These are phyloP conservation scores for Suhomyces xylopsoci DNA, from an alignment of 805 yeast species.

Conservation along the genomic window DNA sequence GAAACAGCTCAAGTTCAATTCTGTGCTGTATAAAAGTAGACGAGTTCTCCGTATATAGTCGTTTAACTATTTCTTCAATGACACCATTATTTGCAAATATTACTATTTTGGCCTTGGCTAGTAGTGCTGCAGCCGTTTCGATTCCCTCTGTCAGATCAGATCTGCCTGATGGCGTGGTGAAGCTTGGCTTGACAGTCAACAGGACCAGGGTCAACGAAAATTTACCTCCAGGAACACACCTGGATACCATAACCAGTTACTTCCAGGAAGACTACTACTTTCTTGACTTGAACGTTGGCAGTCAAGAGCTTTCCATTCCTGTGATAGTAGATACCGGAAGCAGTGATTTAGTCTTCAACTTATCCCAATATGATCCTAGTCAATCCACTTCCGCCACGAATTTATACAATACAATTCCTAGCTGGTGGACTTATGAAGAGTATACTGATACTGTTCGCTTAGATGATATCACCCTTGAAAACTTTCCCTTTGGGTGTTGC, in stretches of 20 bases:
- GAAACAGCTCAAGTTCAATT: no score
- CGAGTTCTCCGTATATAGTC: no score
- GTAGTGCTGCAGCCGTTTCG: conserved; percentile 36
- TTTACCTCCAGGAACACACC: no score
- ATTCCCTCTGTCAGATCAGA: not conserved
- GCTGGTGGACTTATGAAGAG: not conserved
- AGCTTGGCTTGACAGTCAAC: not conserved
- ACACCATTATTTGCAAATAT: no score
- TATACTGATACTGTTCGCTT: not conserved
- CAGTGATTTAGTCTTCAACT: not conserved
- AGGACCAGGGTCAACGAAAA: not conserved
- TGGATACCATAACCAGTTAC: no score
- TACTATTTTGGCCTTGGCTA: not conserved
- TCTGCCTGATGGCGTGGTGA: not conserved
- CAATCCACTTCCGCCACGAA: not conserved
- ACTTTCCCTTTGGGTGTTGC: not conserved
- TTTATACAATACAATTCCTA: no score
- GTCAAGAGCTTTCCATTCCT: not conserved
- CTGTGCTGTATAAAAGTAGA: no score
- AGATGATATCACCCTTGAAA: not conserved
- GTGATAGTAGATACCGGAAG: not conserved
- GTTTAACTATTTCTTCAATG: no score
- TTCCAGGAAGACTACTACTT: not conserved
- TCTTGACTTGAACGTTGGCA: not conserved
- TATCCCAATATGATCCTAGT: not conserved